Evolutionary conservation across 1,139 yeast genomes (phyloP), one percentile per base, ranked within the genome.

Genomic region (Lodderomyces beijingensis): DNA sequence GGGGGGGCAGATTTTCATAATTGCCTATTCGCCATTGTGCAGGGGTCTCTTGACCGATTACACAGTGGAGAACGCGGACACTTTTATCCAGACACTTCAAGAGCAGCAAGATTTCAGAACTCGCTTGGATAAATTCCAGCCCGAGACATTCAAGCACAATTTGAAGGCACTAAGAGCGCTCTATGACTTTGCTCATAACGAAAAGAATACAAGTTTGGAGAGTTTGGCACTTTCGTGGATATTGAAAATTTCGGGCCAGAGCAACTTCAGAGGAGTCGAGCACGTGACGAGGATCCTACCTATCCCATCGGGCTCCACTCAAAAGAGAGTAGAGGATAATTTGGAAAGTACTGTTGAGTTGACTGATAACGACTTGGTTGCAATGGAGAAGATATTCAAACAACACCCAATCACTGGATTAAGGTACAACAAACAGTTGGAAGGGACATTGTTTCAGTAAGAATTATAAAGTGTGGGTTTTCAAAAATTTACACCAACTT

Each of bases 1-100:
- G 10, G 43, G 47, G 30, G 50, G 51, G 25, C 63, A 62, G n/a
- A 70, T 86, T 36, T 82, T 91, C 6, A 62, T 85, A 24, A 60
- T 83, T 40, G 86, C 89, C 17, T 86, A 87, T 57, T 81, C 94
- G 17, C 95, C 95, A 26, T 65, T 87, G 40, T 79, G 87, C n/a
- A 68, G 84, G 48, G 95, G 96, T 1, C 57, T 78, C 37, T 68
- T 87, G 39, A 79, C 93, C 5, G 93, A 91, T 36, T 43, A 43
- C 32, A 49, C 62, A 12, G 70, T 76, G 37, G 71, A 60, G 28
- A 51, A 67, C 7, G 45, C 58, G 4, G 59, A 60, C 4, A 47
- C 44, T 2, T 63, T 57, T 43, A 45, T 50, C 26, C 31, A 40
- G 5, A 71, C 68, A 34, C 50, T 77, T 29, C 70, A 76, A 15